A percentile compares a stretch with the other conserved stretches of the same genome.
Evolutionary conservation across 768 basidiomycete species (phyloP).

Genomic region (Xerocomellus intermedius): DNA sequence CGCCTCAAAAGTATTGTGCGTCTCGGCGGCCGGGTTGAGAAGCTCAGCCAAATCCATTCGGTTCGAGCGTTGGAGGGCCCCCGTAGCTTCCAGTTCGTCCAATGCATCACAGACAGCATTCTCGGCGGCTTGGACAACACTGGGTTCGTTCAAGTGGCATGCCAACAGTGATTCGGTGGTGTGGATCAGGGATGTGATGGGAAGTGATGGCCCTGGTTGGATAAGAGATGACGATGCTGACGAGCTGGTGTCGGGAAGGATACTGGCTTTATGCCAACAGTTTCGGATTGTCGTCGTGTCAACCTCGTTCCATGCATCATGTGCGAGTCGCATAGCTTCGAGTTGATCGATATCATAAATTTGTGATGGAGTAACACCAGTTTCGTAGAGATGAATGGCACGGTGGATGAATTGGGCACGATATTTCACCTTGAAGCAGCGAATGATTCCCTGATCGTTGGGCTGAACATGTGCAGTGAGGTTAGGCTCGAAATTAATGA

Average conservation of each 20-base stretch:
- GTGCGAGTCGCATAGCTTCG: not conserved
- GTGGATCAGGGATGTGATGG: too few species aligned
- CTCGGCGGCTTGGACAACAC: too few species aligned
- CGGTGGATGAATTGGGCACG: not conserved
- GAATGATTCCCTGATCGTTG: constrained; percentile 36
- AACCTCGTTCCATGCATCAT: not conserved
- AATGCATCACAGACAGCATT: too few species aligned
- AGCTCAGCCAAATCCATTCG: too few species aligned
- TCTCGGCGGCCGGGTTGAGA: too few species aligned
- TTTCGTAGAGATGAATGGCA: not conserved
- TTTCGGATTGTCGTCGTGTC: not conserved
- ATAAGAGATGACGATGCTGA: too few species aligned
- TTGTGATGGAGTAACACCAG: not conserved
- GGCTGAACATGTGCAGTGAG: constrained; percentile 40
- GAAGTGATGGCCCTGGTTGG: too few species aligned
- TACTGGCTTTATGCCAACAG: not conserved
- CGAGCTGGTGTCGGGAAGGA: not conserved
- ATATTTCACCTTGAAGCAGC: constrained; percentile 30
- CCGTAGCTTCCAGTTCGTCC: too few species aligned
- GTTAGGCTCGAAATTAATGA: constrained; percentile 30
- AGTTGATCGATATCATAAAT: constrained; percentile 4
- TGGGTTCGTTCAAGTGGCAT: too few species aligned
- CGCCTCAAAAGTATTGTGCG: too few species aligned
- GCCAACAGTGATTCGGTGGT: too few species aligned
- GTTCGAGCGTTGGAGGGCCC: too few species aligned